Evolutionary conservation across 108 stramenopile species (phyloP).

Genomic region (Stephanodiscus triporus): DNA sequence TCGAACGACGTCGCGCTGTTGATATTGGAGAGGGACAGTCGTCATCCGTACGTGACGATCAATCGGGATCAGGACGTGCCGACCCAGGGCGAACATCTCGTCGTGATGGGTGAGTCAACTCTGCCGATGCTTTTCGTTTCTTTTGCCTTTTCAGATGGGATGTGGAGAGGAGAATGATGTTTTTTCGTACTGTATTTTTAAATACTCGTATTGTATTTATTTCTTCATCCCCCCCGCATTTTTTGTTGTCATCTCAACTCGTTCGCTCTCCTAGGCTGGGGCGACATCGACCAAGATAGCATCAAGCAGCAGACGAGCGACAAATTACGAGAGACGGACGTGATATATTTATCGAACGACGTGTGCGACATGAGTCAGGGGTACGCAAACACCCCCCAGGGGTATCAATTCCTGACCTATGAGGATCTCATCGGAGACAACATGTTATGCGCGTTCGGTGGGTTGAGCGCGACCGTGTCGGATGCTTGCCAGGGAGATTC

Average conservation of each 20-base stretch:
- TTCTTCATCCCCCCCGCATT: background rate
- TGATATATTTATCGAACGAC: conserved; percentile 24
- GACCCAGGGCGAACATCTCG: conserved; percentile 12
- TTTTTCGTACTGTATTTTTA: no score
- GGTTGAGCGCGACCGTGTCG: conserved; percentile 13
- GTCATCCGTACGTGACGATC: conserved; percentile 13
- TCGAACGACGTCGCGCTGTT: conserved; percentile 33
- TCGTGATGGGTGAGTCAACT: conserved; percentile 15
- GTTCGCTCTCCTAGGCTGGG: conserved; percentile 15
- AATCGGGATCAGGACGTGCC: conserved; percentile 23
- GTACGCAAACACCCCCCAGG: conserved; percentile 10
- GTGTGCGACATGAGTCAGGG: conserved; percentile 26
- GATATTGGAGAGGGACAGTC: conserved; percentile 17
- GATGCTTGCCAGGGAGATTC: conserved; percentile 49
- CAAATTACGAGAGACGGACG: conserved; percentile 18
- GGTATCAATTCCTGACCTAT: conserved; percentile 16
- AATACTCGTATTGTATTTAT: no score
- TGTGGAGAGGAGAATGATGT: background rate
- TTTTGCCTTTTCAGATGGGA: no score
- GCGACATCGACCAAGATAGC: conserved; percentile 34
- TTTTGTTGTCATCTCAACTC: background rate
- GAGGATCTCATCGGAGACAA: conserved; percentile 25
- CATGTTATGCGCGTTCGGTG: conserved; percentile 41
- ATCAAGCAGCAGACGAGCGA: conserved; percentile 13
- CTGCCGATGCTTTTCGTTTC: no score